Evolutionary conservation across 208 protist species (phyloP), one percentile per base, ranked within the genome.

Genomic region (Acanthamoeba royreba): DNA sequence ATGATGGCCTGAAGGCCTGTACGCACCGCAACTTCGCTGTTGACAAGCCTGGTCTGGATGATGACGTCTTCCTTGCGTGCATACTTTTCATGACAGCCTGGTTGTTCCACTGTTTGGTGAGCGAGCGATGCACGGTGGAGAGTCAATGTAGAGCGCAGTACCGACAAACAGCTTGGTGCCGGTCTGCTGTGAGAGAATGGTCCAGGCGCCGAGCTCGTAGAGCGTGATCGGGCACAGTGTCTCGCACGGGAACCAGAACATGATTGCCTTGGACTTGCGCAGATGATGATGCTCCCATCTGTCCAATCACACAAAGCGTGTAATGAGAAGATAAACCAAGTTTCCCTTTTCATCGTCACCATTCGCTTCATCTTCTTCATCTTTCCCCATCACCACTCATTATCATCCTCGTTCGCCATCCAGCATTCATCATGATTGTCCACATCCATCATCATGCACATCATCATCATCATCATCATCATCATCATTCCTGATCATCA

Each of bases 161-260:
- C 69, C 69, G 33, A 88, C 79, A 47, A 88, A 88, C 28, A 88
- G 79, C 47, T 53, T 53, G 46, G 47, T 53, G 28, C 49, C 79
- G 47, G 45, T 88, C 79, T 88, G 45, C 9, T 3, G 69, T n/a
- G 69, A 35, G 22, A 81, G 69, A 17, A 88, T 88, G 46, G 79
- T 66, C 79, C 79, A 88, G 4, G 79, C 79, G 47, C 79, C 79
- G 28, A 88, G 79, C 47, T 88, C 79, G 79, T 88, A 88, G 49
- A 88, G 79, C 17, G 79, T 66, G 79, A 88, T 88, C 28, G 79
- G 79, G 79, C 79, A 88, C 31, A 88, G 46, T 28, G 79, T 88
- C 79, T 88, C 79, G 0, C 11, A 63, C 31, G 79, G 79, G 15
- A 88, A 88, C 79, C 79, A 88, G n/a, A 88, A 88, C 47, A 88